Evolutionary conservation across 129 eudicot species (phyloP).

Genomic region (Flaveria brownii): DNA sequence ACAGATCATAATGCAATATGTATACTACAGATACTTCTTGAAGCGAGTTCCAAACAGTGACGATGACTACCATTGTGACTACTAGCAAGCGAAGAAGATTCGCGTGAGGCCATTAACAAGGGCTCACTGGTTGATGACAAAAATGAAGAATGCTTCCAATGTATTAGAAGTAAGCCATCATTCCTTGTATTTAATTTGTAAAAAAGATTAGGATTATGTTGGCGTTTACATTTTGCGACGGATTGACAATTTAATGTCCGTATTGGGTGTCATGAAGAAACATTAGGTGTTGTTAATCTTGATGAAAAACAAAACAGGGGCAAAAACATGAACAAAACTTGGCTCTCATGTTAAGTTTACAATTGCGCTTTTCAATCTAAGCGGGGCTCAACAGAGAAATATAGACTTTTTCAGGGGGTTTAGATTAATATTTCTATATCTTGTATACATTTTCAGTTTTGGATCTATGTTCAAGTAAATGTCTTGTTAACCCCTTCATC

Average conservation of each 20-base stretch:
- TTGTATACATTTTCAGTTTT: slow-evolving; percentile 16
- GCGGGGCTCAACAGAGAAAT: background rate
- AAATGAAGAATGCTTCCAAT: background rate
- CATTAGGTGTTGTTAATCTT: background rate
- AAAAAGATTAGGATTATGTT: background rate
- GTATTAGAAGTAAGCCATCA: background rate
- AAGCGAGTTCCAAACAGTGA: slow-evolving; percentile 25
- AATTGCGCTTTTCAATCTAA: slow-evolving; percentile 26
- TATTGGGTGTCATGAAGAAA: background rate
- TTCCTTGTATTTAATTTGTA: background rate
- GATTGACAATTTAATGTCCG: background rate
- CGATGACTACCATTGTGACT: slow-evolving; percentile 31
- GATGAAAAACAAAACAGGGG: background rate
- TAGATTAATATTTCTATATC: slow-evolving; percentile 4
- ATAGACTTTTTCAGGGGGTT: background rate
- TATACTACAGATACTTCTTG: slow-evolving; percentile 55
- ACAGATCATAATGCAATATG: slow-evolving; percentile 71
- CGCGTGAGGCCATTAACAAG: background rate
- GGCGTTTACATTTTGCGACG: background rate
- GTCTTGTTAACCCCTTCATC: slow-evolving; percentile 27
- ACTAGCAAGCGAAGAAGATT: slow-evolving; percentile 37
- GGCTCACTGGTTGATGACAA: background rate
- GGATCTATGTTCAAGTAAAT: slow-evolving; percentile 33
- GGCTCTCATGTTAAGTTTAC: slow-evolving; percentile 21
- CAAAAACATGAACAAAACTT: slow-evolving; percentile 2